Evolutionary conservation across 768 basidiomycete species (phyloP), one percentile per base, ranked within the genome.

Genomic region (Pisolithus microcarpus): DNA sequence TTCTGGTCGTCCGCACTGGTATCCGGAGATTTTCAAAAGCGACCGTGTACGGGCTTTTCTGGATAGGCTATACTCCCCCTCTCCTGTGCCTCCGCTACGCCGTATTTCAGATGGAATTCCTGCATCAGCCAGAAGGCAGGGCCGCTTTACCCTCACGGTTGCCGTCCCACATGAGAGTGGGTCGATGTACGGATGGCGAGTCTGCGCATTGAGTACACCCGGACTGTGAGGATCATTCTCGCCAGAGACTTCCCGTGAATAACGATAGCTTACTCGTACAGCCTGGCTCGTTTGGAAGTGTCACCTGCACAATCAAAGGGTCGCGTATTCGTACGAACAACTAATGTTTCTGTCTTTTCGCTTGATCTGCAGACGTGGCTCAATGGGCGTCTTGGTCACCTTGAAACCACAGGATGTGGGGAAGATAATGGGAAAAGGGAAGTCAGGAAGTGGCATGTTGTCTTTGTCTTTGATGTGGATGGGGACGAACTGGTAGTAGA

Each of bases 91-190:
- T 24, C 11, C 9, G 15, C 28, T 39, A 21, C 8, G 15, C 11
- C 9, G 23, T 39, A 5, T 19, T 21, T 34, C 18, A 46, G 18
- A 21, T 9, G 9, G 39, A 18, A 2, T 18, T 45, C 30, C 53
- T 38, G 40, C 43, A 38, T 13, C 28, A 37, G 43, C 23, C 38
- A 52, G 0, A 24, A 40, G 43, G 23, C 53, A 13, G 34, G 18
- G 18, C 9, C 10, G 18, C 11, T 92, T 90, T 63, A 89, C 85
- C 1, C 66, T 94, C 50, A 93, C 89, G 0, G 81, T 85, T 5
- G 76, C 82, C 1, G 72, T 76, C 30, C 89, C 91, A 0, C 60
- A 71, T 1, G 87, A 90, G 59, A 78, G 75, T 51, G 88, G 87
- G 1, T 72, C 85, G 2, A 63, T 91, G 49, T 74, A 82, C 59